Base-by-base conservation (phyloP, 345 rosid species). In the Dipteronia dyeriana region DNA sequence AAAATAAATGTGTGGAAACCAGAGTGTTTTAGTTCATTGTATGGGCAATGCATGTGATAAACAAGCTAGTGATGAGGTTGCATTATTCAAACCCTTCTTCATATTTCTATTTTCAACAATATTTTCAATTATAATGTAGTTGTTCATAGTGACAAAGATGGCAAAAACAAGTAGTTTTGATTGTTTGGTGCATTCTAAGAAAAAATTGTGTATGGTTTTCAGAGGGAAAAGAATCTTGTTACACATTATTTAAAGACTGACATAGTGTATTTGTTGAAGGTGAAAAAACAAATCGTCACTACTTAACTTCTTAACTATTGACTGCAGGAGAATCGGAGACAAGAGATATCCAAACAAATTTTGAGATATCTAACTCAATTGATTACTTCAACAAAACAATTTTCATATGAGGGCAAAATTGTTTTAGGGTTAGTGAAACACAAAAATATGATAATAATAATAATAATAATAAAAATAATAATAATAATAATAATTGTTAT, bases 41-140 rank as follows among this genome's bases (percentile, higher is more conserved):
- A 82, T 75, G 80, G 83, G 82, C 86, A 81, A 74, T 63, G 79
- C 79, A 78, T 80, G 85, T 73, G 88, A 67, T 57, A 63, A 73
- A 74, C 57, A 64, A 81, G 60, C 12, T 56, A 19, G 74, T 71
- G 64, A 62, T 70, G 82, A 76, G 82, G 79, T 74, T 63, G 75
- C 82, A 81, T 80, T 71, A 74, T 71, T 74, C 84, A 86, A 78
- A 43, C 80, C 73, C 43, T 68, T 31, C 17, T 56, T 79, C 71
- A 29, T 34, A 34, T 53, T 29, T 56, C 45, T 47, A 51, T 29
- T 23, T 45, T n/a, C 23, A 43, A 2, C 8, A 38, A 41, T 41
- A 39, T 16, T 41, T 47, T 53, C 49, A 34, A 22, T 6, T 43
- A 22, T 4, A 13, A 8, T 41, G 53, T 5, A 63, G 53, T 17